These are phyloP conservation scores for Talaromyces liani DNA, from an alignment of 495 filamentous ascomycete genomes.

Conservation along the genomic window DNA sequence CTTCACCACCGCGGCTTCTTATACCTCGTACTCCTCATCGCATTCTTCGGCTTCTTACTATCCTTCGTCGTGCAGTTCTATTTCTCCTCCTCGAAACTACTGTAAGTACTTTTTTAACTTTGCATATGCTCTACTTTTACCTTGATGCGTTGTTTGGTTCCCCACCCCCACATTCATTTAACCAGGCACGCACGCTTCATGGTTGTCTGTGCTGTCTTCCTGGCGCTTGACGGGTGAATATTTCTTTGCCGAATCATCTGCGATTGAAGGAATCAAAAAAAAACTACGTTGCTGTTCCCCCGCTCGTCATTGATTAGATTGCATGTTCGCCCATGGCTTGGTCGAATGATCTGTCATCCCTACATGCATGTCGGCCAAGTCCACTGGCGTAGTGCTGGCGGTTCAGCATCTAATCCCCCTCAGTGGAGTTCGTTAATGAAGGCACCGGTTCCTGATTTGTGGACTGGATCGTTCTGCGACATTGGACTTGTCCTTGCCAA, in stretches of 20 bases:
- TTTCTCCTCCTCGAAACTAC: constrained; percentile 13
- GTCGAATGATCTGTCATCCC: not conserved
- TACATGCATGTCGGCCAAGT: not conserved
- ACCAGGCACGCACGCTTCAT: not conserved
- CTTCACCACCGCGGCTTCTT: constrained; percentile 12
- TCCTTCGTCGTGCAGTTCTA: constrained; percentile 28
- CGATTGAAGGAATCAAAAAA: not conserved
- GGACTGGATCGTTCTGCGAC: constrained; percentile 19
- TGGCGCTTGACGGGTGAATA: not conserved
- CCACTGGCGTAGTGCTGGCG: not conserved
- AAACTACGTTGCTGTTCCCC: not conserved
- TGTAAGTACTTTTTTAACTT: constrained; percentile 2
- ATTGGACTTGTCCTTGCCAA: constrained; percentile 33
- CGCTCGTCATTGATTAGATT: constrained; percentile 8
- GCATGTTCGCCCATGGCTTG: constrained; percentile 6
- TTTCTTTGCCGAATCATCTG: not conserved
- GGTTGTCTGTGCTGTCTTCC: not conserved
- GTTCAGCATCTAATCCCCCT: constrained; percentile 6
- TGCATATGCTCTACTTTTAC: not conserved
- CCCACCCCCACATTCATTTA: constrained; percentile 1
- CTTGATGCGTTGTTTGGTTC: not conserved
- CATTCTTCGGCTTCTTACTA: constrained; percentile 28
- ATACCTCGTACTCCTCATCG: constrained; percentile 16
- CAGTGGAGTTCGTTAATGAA: constrained; percentile 9
- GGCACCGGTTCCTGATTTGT: not conserved